Evolutionary conservation across 305 asterid species (phyloP).

Genomic region (Solanum hybrid): DNA sequence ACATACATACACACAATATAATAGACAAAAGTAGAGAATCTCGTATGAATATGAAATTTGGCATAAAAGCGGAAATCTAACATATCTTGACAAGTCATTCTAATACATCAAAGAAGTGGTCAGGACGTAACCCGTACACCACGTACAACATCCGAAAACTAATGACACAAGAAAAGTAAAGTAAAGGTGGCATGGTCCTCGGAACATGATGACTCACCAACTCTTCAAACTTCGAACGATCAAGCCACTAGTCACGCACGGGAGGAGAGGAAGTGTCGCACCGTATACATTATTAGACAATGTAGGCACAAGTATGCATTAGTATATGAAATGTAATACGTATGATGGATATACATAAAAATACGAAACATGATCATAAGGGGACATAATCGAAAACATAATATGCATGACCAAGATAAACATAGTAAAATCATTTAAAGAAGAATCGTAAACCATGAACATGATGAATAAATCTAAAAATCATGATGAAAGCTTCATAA

Average conservation of each 20-base stretch:
- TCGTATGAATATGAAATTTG: not conserved
- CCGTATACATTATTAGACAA: not conserved
- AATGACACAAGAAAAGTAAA: not conserved
- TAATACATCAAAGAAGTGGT: not conserved
- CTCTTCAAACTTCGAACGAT: not conserved
- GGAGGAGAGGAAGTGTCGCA: not conserved
- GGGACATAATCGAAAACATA: not conserved
- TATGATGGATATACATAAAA: not conserved
- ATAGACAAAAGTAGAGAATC: not conserved
- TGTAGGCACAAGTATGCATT: not conserved
- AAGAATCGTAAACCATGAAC: not conserved
- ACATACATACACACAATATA: not conserved
- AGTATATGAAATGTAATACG: not conserved
- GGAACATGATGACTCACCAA: not conserved
- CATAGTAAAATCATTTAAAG: not conserved
- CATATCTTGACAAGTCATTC: not conserved
- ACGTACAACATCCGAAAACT: not conserved
- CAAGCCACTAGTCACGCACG: not conserved
- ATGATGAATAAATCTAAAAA: not conserved
- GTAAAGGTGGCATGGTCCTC: not conserved
- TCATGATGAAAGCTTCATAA: not conserved
- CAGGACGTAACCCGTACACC: not conserved
- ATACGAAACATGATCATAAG: not conserved
- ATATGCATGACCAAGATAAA: not conserved
- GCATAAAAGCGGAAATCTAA: not conserved